Percentiles rank a stretch among this genome's conserved stretches.
phyloP scores from a whole-genome alignment of 768 basidiomycete genomes.

The Leccinum subgranulosum region DNA sequence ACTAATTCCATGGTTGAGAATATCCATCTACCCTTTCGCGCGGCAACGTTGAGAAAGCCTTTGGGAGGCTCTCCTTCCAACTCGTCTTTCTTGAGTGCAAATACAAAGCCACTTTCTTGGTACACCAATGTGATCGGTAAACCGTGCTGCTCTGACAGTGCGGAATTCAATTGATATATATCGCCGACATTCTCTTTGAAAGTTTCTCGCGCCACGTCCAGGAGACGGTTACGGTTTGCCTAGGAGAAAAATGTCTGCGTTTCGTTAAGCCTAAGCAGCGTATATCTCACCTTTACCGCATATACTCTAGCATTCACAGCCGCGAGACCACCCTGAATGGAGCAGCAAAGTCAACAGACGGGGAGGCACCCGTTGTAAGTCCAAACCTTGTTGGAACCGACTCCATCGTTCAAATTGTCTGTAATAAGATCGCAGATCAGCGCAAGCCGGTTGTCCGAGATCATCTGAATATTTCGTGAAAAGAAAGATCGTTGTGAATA shows the following conservation, averaged over 20 bases:
- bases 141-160: constrained; percentile 57
- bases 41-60: constrained; percentile 65
- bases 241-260: constrained; percentile 19
- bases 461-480: constrained; percentile 45
- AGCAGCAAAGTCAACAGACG: not conserved
- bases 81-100: constrained; percentile 59
- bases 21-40: constrained; percentile 66
- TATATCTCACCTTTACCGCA: constrained; percentile 63
- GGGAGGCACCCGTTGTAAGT: not conserved
- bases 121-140: constrained; percentile 67
- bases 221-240: constrained; percentile 76
- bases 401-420: constrained; percentile 71
- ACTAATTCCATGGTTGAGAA: constrained; percentile 86
- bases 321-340: constrained; percentile 59
- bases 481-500: not conserved
- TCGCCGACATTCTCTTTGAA: constrained; percentile 93
- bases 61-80: constrained; percentile 56
- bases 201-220: constrained; percentile 94
- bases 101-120: constrained; percentile 71
- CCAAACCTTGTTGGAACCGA: constrained; percentile 55
- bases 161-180: constrained; percentile 65
- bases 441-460: constrained; percentile 68
- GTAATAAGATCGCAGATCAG: constrained; percentile 59
- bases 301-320: constrained; percentile 82
- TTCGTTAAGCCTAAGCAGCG: not conserved